A percentile compares a stretch with the other conserved stretches of the same genome.
These are phyloP conservation scores for Suhomyces faveliae DNA, from an alignment of 805 yeast species.

Conservation along the genomic window DNA sequence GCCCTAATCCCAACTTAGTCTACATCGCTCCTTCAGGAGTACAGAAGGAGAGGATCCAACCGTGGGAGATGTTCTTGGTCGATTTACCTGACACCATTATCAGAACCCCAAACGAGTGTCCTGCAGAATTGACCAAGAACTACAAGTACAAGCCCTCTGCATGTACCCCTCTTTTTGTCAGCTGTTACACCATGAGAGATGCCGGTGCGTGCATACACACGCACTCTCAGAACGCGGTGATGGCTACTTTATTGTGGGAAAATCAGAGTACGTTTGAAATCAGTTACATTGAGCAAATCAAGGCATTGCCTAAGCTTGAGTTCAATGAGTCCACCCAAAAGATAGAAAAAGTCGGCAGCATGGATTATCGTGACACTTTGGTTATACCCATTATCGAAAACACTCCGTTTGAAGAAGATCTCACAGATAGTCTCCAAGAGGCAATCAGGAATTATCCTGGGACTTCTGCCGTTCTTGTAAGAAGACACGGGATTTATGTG, in stretches of 20 bases:
- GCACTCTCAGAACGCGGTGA: slow-evolving; percentile 85
- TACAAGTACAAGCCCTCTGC: slow-evolving; percentile 80
- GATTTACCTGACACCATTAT: slow-evolving; percentile 54
- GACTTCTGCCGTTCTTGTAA: slow-evolving; percentile 81
- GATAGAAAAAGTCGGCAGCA: slow-evolving; percentile 61
- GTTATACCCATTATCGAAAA: slow-evolving; percentile 90
- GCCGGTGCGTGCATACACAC: slow-evolving; percentile 96
- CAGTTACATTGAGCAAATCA: slow-evolving; percentile 84
- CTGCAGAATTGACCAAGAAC: slow-evolving; percentile 34
- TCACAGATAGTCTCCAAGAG: slow-evolving; percentile 61
- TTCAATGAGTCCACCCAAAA: slow-evolving; percentile 28
- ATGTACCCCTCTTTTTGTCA: slow-evolving; percentile 84
- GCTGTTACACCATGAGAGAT: slow-evolving; percentile 61
- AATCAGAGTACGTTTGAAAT: slow-evolving; percentile 69
- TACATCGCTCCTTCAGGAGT: slow-evolving; percentile 95
- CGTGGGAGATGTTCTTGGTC: slow-evolving; percentile 78
- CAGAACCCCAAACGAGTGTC: slow-evolving; percentile 53
- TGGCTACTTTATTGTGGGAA: slow-evolving; percentile 66
- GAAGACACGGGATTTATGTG: slow-evolving; percentile 94
- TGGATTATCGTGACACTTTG: slow-evolving; percentile 71
- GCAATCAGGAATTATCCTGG: slow-evolving; percentile 72
- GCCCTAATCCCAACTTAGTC: slow-evolving; percentile 45
- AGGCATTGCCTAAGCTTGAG: slow-evolving; percentile 70
- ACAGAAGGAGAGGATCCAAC: slow-evolving; percentile 84
- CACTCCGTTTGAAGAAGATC: slow-evolving; percentile 83